Evolutionary conservation across 2,329 filamentous ascomycete genomes (phyloP).

Genomic region (Chaetomiaceae sp.): DNA sequence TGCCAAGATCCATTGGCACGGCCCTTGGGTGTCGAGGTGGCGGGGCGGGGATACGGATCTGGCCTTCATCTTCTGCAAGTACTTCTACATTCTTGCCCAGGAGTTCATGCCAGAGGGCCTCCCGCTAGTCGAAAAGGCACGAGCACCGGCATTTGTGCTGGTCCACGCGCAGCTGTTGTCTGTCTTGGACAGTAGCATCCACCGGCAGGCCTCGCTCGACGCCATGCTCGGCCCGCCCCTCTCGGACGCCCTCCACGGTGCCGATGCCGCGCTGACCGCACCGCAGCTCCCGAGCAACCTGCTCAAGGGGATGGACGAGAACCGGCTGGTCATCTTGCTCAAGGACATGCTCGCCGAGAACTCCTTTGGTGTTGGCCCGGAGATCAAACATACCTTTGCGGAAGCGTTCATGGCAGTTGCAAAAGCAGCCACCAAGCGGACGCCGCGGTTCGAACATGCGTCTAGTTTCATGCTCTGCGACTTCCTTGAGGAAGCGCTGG

Average conservation of each 20-base stretch:
- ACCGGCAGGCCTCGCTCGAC: conserved; percentile 61
- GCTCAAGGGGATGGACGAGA: conserved; percentile 80
- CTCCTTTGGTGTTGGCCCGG: conserved; percentile 34
- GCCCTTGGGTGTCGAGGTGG: conserved; percentile 82
- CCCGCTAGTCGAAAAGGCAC: conserved; percentile 51
- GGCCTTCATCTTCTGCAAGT: conserved; percentile 87
- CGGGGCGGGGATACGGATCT: conserved; percentile 82
- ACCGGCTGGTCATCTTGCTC: conserved; percentile 75
- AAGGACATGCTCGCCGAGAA: conserved; percentile 67
- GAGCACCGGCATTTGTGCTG: conserved; percentile 72
- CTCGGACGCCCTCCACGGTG: conserved; percentile 43
- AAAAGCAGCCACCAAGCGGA: conserved; percentile 68
- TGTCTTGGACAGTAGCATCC: conserved; percentile 77
- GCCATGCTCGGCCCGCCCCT: conserved; percentile 41
- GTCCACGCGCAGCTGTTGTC: conserved; percentile 78
- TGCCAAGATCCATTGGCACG: conserved; percentile 75
- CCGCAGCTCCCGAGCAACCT: conserved; percentile 62
- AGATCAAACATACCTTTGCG: conserved; percentile 65
- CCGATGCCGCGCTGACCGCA: conserved; percentile 61
- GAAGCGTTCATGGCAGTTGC: conserved; percentile 69
- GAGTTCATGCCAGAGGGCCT: conserved; percentile 62
- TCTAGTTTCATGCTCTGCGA: conserved; percentile 89
- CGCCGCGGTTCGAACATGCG: conserved; percentile 74
- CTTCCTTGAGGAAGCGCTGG: conserved; percentile 76
- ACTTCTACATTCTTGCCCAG: conserved; percentile 74